Evolutionary conservation across 352 stramenopile species (phyloP).

Genomic region (Elongisporangium senticosum): DNA sequence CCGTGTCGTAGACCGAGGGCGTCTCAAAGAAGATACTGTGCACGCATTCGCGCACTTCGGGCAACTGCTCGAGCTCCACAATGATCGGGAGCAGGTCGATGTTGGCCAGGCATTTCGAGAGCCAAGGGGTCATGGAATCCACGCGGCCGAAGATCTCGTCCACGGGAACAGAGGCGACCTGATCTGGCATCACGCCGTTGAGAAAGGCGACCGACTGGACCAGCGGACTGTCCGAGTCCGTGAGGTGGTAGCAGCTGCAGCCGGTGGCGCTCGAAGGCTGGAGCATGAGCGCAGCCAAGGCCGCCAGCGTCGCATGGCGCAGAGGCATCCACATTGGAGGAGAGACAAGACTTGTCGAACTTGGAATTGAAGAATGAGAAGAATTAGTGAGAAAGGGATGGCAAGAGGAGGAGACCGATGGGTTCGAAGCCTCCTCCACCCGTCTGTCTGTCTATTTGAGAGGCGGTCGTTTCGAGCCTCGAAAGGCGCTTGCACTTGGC

Average conservation of each 20-base stretch:
- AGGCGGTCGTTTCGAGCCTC: background rate
- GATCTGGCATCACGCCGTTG: conserved; percentile 2
- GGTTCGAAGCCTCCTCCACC: background rate
- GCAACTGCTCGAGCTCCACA: background rate
- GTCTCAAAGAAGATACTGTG: background rate
- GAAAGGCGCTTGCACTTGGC: background rate
- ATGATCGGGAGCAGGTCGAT: conserved; percentile 2
- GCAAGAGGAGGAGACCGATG: background rate
- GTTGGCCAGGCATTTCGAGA: conserved; percentile 10
- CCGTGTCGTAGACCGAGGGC: background rate
- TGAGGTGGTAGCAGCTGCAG: background rate
- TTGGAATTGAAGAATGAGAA: background rate
- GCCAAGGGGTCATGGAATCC: conserved; percentile 3
- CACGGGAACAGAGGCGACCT: background rate
- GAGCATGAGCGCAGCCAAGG: background rate
- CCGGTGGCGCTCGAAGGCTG: background rate
- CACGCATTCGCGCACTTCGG: conserved; percentile 1
- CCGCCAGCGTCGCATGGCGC: background rate
- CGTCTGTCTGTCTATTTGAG: background rate
- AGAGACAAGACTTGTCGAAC: background rate
- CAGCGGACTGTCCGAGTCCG: background rate
- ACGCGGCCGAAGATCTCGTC: conserved; percentile 3
- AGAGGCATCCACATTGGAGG: background rate
- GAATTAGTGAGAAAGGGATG: background rate
- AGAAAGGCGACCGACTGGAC: conserved; percentile 1